These are phyloP conservation scores for Macrolepiota fuliginosa DNA, from an alignment of 768 basidiomycete genomes.

Conservation along the genomic window DNA sequence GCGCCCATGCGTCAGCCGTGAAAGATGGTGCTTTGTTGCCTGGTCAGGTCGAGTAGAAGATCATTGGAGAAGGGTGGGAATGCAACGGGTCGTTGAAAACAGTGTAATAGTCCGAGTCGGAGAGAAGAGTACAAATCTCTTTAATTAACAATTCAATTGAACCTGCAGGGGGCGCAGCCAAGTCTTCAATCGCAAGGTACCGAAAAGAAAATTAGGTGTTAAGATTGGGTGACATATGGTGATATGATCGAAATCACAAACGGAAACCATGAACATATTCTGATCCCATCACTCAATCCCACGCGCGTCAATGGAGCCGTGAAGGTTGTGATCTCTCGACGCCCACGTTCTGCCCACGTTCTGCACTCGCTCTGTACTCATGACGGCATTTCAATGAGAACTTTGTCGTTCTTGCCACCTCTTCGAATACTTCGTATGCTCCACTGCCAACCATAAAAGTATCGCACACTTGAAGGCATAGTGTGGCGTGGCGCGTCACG, in stretches of 20 bases:
- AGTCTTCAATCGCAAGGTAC: neutral
- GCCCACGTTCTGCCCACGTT: neutral
- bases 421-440: neutral
- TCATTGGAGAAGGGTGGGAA: neutral
- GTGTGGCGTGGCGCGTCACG: neutral
- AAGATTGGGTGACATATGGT: neutral
- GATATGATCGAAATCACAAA: neutral
- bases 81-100: no score
- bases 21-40: conserved; percentile 19
- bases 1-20: conserved; percentile 25
- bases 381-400: neutral
- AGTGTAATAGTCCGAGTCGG: neutral
- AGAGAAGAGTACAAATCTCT: neutral
- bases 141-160: no score
- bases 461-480: neutral
- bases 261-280: neutral
- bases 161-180: neutral
- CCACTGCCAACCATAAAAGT: neutral
- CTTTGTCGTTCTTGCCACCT: neutral
- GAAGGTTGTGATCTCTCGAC: neutral
- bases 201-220: no score
- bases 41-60: conserved; percentile 19
- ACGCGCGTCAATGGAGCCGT: neutral
- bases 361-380: no score
- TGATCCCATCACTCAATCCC: neutral